A percentile compares a stretch with the other conserved stretches of the same genome.
Conservation (phyloP, 352 stramenopile genomes). For the Globisporangium splendens region DNA sequence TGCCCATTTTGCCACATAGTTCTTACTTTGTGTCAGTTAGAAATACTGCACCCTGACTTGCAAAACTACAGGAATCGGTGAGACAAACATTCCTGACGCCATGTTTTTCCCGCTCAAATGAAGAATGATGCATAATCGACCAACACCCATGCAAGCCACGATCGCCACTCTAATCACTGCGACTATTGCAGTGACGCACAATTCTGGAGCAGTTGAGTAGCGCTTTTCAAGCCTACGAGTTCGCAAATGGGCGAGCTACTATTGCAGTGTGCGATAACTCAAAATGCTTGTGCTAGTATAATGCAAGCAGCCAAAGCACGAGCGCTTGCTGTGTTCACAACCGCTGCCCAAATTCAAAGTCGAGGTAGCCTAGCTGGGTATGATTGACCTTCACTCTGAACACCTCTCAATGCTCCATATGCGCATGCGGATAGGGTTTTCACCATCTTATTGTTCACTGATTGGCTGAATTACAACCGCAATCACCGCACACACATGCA, state of each 20-base stretch:
- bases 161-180: no score
- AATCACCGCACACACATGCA: neutral
- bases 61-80: neutral
- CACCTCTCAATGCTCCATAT: neutral
- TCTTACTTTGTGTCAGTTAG: neutral
- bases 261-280: no score
- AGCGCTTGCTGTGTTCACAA: no score
- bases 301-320: no score
- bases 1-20: neutral
- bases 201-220: no score
- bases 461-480: neutral
- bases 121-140: slow-evolving; percentile 5
- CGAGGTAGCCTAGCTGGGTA: neutral
- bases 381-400: slow-evolving; percentile 11
- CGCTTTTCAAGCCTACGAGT: no score
- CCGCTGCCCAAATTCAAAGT: neutral
- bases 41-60: neutral
- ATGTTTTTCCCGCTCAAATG: neutral
- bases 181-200: no score
- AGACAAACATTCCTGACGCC: neutral
- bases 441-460: neutral
- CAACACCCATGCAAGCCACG: neutral
- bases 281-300: no score
- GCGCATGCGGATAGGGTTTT: neutral
- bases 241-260: no score